Evolutionary conservation across 805 yeast genomes (phyloP), one percentile per base, ranked within the genome.

Genomic region (Saturnispora sanitii): DNA sequence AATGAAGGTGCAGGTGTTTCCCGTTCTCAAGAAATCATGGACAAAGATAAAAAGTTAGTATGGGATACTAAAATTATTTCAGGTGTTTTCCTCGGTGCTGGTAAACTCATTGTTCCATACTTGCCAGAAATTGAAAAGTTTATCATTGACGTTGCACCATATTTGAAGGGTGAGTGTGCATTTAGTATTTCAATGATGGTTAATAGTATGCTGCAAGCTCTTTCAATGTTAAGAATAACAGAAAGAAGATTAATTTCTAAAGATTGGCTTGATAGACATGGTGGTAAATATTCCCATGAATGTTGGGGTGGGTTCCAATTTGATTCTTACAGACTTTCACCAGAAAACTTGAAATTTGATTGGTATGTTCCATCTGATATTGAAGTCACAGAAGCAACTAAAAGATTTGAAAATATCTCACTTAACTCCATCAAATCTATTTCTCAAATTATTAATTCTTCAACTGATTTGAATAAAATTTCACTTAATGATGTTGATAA

Each of bases 1-100:
- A 84, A 79, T 48, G 82, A 88, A 47, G 82, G 77, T 3, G 96
- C 96, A 0, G 97, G 96, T 3, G 60, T 72, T 1, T 64, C 78
- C 0, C 71, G 95, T 55, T 70, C 67, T 4, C 64, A 71, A 6
- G 88, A 82, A 23, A 67, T 82, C 20, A 67, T 77, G 21, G 83
- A 83, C n/a, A 70, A 87, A 32, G 97, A 92, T 58, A 80, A 79
- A 23, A 73, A 79, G 16, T 61, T 92, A 7, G 75, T 76, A 23
- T 76, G 95, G 75, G 74, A 79, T 52, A 56, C 84, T 25, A 70
- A 79, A 3, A 72, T 86, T 2, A 58, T 88, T 33, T 77, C 79
- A 53, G 88, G 85, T 54, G 66, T 79, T 20, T 57, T 82, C 30
- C 76, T 86, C 19, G 81, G 81, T 42, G 79, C 90, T 1, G 78